Base-by-base conservation (phyloP, 73 alveolate genomes). In the Stentor coeruleus region DNA sequence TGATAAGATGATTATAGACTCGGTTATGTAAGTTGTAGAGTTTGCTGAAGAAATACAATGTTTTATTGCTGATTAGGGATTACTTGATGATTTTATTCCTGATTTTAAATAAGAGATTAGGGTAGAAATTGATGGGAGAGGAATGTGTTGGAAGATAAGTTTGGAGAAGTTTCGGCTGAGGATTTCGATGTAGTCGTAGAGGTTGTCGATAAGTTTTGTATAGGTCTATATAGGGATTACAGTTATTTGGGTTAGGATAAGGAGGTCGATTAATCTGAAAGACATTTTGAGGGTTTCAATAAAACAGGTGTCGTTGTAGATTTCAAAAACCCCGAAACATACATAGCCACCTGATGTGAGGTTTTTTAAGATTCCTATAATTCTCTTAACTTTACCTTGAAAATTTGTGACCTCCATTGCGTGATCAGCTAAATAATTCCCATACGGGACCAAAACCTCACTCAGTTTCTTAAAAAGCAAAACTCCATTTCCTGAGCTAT, bases 221-320 rank as follows among this genome's bases (percentile, higher is more conserved):
- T 66, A 66, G 39, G 39, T 31, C 79, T 66, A 66, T 20, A 26
- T 66, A 66, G 33, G 33, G 2, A 2, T 0, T 66, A 66, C 79
- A 0, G 37, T 31, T 20, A 31, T 31, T 1, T 66, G 49, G 2
- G n/a, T 15, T 26, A 20, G 39, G 14, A 40, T 20, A 1, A 66
- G n/a, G 1, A 28, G n/a, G n/a, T 20, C 36, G n/a, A 66, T 66
- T 26, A 66, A 40, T 15, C 11, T 35, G 39, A 75, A 75, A 2
- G 59, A 20, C 59, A 38, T 38, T 1, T 35, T n/a, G 15, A 40
- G 26, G 2, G 74, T 37, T 36, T 75, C 72, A n/a, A 75, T 20
- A n/a, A 75, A 75, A 39, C 81, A 36, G 58, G 79, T 15, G 33
- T 75, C 83, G 31, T 39, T 39, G 39, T 36, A 75, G n/a, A 75